These are phyloP conservation scores for Phyllosticta paracitricarpa DNA, from an alignment of 2,329 filamentous ascomycete species.

Conservation along the genomic window DNA sequence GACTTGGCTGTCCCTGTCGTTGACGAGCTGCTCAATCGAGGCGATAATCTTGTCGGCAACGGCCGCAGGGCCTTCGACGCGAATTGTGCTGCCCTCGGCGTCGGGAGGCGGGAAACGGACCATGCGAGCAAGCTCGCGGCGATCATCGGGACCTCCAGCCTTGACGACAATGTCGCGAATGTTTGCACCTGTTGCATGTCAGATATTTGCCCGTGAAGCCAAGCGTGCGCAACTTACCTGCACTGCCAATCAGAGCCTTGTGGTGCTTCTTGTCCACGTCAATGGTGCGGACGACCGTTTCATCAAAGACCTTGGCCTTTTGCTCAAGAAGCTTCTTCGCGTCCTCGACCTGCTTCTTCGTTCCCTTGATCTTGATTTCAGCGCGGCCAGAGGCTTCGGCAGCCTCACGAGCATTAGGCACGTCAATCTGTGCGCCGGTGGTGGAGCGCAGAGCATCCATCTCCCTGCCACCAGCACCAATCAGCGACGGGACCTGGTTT, in stretches of 20 bases:
- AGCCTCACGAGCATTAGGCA: slow-evolving; percentile 69
- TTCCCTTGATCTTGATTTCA: slow-evolving; percentile 86
- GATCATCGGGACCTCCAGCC: slow-evolving; percentile 82
- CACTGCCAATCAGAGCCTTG: slow-evolving; percentile 75
- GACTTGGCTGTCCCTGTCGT: slow-evolving; percentile 74
- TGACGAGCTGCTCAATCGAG: slow-evolving; percentile 70
- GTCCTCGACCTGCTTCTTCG: slow-evolving; percentile 79
- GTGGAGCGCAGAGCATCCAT: slow-evolving; percentile 81
- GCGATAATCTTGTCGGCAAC: slow-evolving; percentile 84
- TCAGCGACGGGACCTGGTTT: slow-evolving; percentile 85
- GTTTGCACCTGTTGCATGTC: slow-evolving; percentile 58
- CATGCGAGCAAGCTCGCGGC: slow-evolving; percentile 72
- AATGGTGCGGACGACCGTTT: slow-evolving; percentile 74
- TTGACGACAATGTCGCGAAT: slow-evolving; percentile 78
- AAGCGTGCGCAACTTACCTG: slow-evolving; percentile 52
- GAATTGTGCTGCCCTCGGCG: slow-evolving; percentile 71
- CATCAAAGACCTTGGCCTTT: slow-evolving; percentile 77
- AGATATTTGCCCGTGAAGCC: slow-evolving; percentile 18
- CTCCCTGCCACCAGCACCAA: slow-evolving; percentile 79
- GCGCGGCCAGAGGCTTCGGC: slow-evolving; percentile 56
- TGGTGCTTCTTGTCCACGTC: slow-evolving; percentile 95
- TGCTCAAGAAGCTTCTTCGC: slow-evolving; percentile 86
- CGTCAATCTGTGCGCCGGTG: slow-evolving; percentile 83
- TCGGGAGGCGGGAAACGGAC: slow-evolving; percentile 93
- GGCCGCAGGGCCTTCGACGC: slow-evolving; percentile 71